Percentiles rank a stretch among this genome's conserved stretches.
These are phyloP conservation scores for Carpinus viminea DNA, from an alignment of 306 rosid species.

Conservation along the genomic window DNA sequence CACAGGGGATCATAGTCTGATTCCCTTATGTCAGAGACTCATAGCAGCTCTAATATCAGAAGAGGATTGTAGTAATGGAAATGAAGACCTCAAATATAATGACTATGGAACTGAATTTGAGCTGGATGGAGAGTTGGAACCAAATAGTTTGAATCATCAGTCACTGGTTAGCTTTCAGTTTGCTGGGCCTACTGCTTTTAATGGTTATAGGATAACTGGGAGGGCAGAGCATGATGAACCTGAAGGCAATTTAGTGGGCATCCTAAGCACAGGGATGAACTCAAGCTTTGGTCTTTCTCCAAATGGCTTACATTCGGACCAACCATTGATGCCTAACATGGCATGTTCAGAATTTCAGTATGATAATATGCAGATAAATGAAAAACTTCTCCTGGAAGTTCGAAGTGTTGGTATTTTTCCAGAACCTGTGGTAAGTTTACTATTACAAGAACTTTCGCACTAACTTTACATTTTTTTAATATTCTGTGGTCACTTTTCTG, in stretches of 20 bases:
- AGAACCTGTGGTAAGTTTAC: slow-evolving; percentile 67
- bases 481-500: slow-evolving; percentile 9
- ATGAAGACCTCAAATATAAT: slow-evolving; percentile 58
- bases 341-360: slow-evolving; percentile 72
- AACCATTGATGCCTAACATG: slow-evolving; percentile 45
- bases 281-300: slow-evolving; percentile 45
- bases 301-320: slow-evolving; percentile 65
- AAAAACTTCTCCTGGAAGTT: slow-evolving; percentile 88
- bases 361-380: slow-evolving; percentile 65
- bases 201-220: slow-evolving; percentile 53
- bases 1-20: slow-evolving; percentile 55
- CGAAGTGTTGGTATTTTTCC: slow-evolving; percentile 84
- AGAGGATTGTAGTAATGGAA: slow-evolving; percentile 67
- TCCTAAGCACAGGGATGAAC: slow-evolving; percentile 45
- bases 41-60: slow-evolving; percentile 86
- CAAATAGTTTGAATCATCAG: slow-evolving; percentile 51
- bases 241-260: slow-evolving; percentile 47
- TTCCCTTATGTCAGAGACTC: slow-evolving; percentile 86
- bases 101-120: slow-evolving; percentile 59
- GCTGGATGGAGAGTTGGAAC: slow-evolving; percentile 64
- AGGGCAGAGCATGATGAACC: slow-evolving; percentile 53
- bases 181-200: slow-evolving; percentile 62
- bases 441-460: slow-evolving; percentile 16
- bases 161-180: slow-evolving; percentile 52
- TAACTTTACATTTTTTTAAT: background rate